Evolutionary conservation across 2,329 filamentous ascomycete genomes (phyloP).

Genomic region (Neobulgaria alba): DNA sequence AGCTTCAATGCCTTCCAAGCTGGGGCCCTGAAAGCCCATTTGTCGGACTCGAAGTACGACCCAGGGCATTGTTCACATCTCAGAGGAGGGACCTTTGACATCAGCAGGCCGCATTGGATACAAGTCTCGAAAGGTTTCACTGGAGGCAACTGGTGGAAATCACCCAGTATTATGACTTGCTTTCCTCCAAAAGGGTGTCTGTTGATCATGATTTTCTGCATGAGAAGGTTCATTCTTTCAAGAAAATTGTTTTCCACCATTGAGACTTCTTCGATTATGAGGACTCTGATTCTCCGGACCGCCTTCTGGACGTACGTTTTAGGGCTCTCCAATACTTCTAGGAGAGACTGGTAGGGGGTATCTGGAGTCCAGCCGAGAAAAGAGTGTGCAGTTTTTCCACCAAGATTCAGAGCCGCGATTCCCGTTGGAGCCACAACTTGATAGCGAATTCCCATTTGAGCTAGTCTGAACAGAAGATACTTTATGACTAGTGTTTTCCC

Average conservation of each 20-base stretch:
- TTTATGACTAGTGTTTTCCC: constrained; percentile 23
- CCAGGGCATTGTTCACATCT: constrained; percentile 4
- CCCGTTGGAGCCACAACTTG: constrained; percentile 24
- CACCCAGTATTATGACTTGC: constrained; percentile 24
- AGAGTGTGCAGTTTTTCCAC: constrained; percentile 21
- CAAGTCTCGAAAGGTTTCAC: constrained; percentile 24
- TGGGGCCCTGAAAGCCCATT: constrained; percentile 23
- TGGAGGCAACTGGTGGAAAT: constrained; percentile 26
- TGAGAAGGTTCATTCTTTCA: constrained; percentile 18
- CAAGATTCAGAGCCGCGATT: constrained; percentile 22
- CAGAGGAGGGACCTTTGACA: constrained; percentile 2
- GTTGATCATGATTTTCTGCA: constrained; percentile 11
- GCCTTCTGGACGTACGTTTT: constrained; percentile 4
- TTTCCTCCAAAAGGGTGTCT: constrained; percentile 20
- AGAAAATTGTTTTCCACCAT: constrained; percentile 26
- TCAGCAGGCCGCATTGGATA: constrained; percentile 17
- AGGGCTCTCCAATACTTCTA: constrained; percentile 2
- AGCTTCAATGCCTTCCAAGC: constrained; percentile 20
- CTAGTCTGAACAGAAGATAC: constrained; percentile 14
- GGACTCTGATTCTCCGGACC: constrained; percentile 9
- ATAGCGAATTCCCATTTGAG: constrained; percentile 2
- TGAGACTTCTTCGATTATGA: constrained; percentile 25
- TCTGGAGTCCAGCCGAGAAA: constrained; percentile 23
- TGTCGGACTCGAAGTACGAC: constrained; percentile 10
- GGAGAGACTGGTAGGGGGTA: constrained; percentile 13